phyloP scores from a whole-genome alignment of 805 yeast species.

The Schizosaccharomyces lindneri region DNA sequence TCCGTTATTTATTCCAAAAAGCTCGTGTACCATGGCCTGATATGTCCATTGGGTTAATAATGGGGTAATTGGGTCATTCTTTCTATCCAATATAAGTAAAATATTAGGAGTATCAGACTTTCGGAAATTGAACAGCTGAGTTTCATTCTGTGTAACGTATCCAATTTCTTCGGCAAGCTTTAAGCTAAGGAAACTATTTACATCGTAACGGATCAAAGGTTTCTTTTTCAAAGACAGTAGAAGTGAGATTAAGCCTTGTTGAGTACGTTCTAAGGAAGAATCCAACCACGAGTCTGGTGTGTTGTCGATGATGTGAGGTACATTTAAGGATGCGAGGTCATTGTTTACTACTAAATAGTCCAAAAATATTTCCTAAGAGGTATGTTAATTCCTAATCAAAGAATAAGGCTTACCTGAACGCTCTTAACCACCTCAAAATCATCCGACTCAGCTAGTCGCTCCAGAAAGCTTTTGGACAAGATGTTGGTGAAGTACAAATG shows the following conservation, averaged over 20 bases:
- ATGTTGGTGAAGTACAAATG: constrained; percentile 54
- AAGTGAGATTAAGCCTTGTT: constrained; percentile 26
- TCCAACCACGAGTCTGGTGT: constrained; percentile 24
- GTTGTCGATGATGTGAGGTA: constrained; percentile 16
- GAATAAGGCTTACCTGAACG: constrained; percentile 21
- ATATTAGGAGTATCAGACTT: constrained; percentile 43
- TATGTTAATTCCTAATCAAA: not conserved
- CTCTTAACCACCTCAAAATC: constrained; percentile 53
- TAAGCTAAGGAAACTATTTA: constrained; percentile 36
- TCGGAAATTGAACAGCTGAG: constrained; percentile 42
- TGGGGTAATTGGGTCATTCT: constrained; percentile 83
- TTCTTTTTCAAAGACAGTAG: constrained; percentile 48
- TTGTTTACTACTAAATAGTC: constrained; percentile 56
- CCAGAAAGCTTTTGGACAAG: constrained; percentile 53
- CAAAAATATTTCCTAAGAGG: constrained; percentile 39
- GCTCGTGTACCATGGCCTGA: constrained; percentile 90
- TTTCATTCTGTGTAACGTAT: constrained; percentile 15
- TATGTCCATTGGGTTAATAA: constrained; percentile 89
- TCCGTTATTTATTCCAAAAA: constrained; percentile 59
- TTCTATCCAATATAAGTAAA: constrained; percentile 54
- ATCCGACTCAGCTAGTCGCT: constrained; percentile 72
- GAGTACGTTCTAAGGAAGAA: constrained; percentile 19
- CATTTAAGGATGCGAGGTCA: constrained; percentile 32
- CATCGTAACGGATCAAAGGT: constrained; percentile 60
- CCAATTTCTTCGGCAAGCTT: constrained; percentile 37